Evolutionary conservation across 495 filamentous ascomycete species (phyloP).

Genomic region (Hypoxylon intermedium): DNA sequence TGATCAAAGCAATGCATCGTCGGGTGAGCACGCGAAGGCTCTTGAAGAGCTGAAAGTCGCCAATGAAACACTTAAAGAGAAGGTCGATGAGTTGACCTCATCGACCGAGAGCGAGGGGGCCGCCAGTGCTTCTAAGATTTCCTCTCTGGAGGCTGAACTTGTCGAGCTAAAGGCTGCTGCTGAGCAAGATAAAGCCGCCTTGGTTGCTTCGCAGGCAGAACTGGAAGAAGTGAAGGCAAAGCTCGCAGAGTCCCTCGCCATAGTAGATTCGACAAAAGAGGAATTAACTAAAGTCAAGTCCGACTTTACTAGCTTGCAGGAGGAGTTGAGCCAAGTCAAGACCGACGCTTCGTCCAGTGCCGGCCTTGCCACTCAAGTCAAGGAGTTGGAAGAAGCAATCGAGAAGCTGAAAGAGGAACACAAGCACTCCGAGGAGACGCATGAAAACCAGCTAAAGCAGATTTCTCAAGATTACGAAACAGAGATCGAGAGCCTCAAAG

Average conservation of each 20-base stretch:
- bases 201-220: slow-evolving; percentile 47
- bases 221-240: slow-evolving; percentile 48
- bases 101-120: slow-evolving; percentile 34
- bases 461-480: slow-evolving; percentile 61
- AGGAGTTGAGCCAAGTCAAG: slow-evolving; percentile 51
- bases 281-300: slow-evolving; percentile 48
- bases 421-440: slow-evolving; percentile 53
- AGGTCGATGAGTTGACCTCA: slow-evolving; percentile 51
- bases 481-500: slow-evolving; percentile 63
- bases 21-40: slow-evolving; percentile 45
- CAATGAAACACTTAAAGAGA: slow-evolving; percentile 53
- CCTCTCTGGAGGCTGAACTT: slow-evolving; percentile 51
- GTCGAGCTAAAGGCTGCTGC: slow-evolving; percentile 49
- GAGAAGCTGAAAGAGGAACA: slow-evolving; percentile 57
- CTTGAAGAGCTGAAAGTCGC: slow-evolving; percentile 51
- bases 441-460: slow-evolving; percentile 57
- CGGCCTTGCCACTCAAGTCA: slow-evolving; percentile 47
- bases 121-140: slow-evolving; percentile 45
- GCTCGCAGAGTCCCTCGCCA: slow-evolving; percentile 44
- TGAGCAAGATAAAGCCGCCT: slow-evolving; percentile 48
- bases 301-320: slow-evolving; percentile 46
- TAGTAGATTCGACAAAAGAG: slow-evolving; percentile 44
- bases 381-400: slow-evolving; percentile 52
- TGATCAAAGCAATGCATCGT: slow-evolving; percentile 44
- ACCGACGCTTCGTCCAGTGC: slow-evolving; percentile 47